These are phyloP conservation scores for Pseudoturritis turrita DNA, from an alignment of 345 rosid species.

Conservation along the genomic window DNA sequence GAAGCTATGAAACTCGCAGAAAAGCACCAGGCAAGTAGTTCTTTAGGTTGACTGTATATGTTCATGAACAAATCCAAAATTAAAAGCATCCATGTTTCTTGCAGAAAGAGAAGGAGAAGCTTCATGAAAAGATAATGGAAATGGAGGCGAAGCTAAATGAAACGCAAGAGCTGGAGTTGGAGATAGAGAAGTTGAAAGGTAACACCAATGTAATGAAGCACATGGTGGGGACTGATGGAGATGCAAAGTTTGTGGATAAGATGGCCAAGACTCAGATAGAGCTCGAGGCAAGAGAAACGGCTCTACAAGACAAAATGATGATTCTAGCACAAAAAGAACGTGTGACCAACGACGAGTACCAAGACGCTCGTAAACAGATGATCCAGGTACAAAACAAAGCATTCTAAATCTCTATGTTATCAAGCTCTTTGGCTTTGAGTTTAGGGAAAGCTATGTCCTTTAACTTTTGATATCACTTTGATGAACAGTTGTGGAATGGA, in stretches of 20 bases:
- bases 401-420: neutral
- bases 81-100: constrained; percentile 6
- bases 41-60: neutral
- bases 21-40: constrained; percentile 47
- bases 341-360: constrained; percentile 51
- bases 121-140: constrained; percentile 39
- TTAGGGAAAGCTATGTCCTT: neutral
- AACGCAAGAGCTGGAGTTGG: constrained; percentile 62
- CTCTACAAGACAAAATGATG: constrained; percentile 36
- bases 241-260: constrained; percentile 33
- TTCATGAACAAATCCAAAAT: neutral
- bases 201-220: constrained; percentile 48
- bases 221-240: constrained; percentile 47
- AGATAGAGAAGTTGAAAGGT: constrained; percentile 61
- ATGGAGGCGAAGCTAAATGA: constrained; percentile 52
- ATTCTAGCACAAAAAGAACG: constrained; percentile 48
- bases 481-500: constrained; percentile 28
- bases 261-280: constrained; percentile 36
- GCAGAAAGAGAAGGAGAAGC: constrained; percentile 59
- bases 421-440: neutral
- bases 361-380: constrained; percentile 66
- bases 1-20: constrained; percentile 47
- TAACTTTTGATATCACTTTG: neutral
- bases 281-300: constrained; percentile 49
- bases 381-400: constrained; percentile 38